phyloP scores from a whole-genome alignment of 116 monocot genomes.

The Papilionanthe hybrid region DNA sequence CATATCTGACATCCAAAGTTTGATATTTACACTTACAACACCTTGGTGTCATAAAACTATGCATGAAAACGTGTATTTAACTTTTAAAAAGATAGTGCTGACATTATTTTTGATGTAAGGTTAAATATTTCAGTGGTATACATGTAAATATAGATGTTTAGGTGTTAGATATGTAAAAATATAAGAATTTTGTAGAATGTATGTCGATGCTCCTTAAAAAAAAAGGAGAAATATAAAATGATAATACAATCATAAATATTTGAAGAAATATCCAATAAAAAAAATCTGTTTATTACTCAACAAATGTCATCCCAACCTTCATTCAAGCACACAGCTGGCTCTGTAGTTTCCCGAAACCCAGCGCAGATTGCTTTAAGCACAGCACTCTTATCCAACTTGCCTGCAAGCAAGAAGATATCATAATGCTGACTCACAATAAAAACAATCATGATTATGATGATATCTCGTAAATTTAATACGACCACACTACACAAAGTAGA shows the following conservation, averaged over 20 bases:
- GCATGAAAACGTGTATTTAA: too few relatives aligned
- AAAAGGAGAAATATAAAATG: slow-evolving; percentile 5
- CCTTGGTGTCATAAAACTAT: too few relatives aligned
- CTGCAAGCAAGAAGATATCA: slow-evolving; percentile 24
- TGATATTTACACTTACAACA: too few relatives aligned
- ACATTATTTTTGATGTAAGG: too few relatives aligned
- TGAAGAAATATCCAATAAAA: background rate
- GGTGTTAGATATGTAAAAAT: too few relatives aligned
- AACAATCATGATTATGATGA: background rate
- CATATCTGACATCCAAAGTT: too few relatives aligned
- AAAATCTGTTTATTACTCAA: background rate
- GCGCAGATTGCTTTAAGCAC: slow-evolving; percentile 89
- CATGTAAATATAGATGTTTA: too few relatives aligned
- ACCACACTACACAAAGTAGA: background rate
- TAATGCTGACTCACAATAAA: background rate
- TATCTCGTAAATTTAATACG: background rate
- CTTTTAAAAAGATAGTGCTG: too few relatives aligned
- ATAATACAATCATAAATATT: background rate
- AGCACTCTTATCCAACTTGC: slow-evolving; percentile 85
- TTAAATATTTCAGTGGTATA: too few relatives aligned
- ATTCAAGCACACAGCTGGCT: slow-evolving; percentile 80
- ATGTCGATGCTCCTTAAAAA: too few relatives aligned
- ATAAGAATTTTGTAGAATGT: too few relatives aligned
- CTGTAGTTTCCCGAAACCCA: slow-evolving; percentile 83
- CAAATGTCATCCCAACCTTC: slow-evolving; percentile 42